Evolutionary conservation across 106 monocot genomes (phyloP), one percentile per base, ranked within the genome.

Genomic region (Dioscorea zingiberensis): DNA sequence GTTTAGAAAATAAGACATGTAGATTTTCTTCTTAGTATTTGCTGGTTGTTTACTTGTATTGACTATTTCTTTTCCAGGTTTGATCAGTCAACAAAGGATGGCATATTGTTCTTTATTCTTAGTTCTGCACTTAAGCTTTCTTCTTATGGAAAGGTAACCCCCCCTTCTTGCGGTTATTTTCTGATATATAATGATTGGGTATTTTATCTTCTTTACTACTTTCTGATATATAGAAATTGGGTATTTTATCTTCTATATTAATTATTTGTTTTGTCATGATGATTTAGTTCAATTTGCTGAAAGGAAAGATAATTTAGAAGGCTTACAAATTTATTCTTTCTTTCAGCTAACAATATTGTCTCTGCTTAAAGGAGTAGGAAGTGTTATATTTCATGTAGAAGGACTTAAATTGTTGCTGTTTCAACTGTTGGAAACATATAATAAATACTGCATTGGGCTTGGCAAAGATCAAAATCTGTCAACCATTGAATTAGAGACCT

Each of bases 101-200:
- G 63, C 19, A 70, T 97, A 55, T 76, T 97, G 38, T 29, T 25
- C 44, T 88, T 84, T 56, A 76, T 92, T 73, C 79, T 97, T 70
- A 73, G 51, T 56, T 83, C 81, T 53, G 77, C 71, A n/a, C 71
- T 91, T 16, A 80, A 72, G 58, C 74, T 81, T 59, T 77, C 91
- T 9, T 77, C 85, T 18, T 86, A 74, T 78, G 91, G 83, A 26
- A 91, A 92, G 91, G 95, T 97, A 21, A 13, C 15, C 19, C 51
- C n/a, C n/a, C 19, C 51, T 15, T 51, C 51, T 18, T 16, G 8
- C n/a, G n/a, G 38, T 38, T 38, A 38, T 10, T 38, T 38, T 6
- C 2, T 38, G 38, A 38, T 38, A 10, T 0, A 38, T 38, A 10
- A 38, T 38, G 4, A 10, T 38, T 38, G 6, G 38, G 6, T 38